Evolutionary conservation across 495 filamentous ascomycete genomes (phyloP).

Genomic region (Xylaria telfairii): DNA sequence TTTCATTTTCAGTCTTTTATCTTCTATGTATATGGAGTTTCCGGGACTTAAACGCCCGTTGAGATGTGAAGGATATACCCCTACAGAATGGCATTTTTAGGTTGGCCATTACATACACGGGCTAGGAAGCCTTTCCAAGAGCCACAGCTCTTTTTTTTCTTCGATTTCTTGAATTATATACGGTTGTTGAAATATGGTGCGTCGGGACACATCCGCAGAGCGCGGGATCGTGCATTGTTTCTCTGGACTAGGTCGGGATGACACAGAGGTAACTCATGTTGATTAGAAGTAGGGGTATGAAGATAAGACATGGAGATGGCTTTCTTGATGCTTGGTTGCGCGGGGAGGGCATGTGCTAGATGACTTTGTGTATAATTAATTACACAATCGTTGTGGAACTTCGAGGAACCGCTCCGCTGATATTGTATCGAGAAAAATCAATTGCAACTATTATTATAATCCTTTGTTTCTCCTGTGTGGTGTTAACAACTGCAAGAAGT

Average conservation of each 20-base stretch:
- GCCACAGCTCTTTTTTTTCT: not conserved
- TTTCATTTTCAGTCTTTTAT: constrained; percentile 7
- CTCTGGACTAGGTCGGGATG: not conserved
- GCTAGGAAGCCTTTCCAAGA: not conserved
- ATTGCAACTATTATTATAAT: not conserved
- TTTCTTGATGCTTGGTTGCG: not conserved
- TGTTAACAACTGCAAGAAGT: too few relatives aligned
- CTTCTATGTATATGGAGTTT: constrained; percentile 21
- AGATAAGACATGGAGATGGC: not conserved
- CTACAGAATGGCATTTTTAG: constrained; percentile 20
- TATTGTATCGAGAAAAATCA: not conserved
- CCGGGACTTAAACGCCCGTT: constrained; percentile 21
- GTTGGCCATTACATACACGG: constrained; percentile 11
- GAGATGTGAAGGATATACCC: constrained; percentile 28
- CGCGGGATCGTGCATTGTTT: not conserved
- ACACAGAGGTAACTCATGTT: not conserved
- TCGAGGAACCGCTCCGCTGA: constrained; percentile 17
- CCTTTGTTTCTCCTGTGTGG: too few relatives aligned
- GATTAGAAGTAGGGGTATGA: not conserved
- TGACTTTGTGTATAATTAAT: constrained; percentile 10
- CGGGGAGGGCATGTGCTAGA: not conserved
- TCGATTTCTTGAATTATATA: constrained; percentile 15
- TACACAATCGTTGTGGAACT: not conserved
- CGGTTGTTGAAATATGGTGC: not conserved
- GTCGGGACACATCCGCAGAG: not conserved